Conservation (phyloP, 2,329 filamentous ascomycete species). For the Botryosphaeria dothidea region DNA sequence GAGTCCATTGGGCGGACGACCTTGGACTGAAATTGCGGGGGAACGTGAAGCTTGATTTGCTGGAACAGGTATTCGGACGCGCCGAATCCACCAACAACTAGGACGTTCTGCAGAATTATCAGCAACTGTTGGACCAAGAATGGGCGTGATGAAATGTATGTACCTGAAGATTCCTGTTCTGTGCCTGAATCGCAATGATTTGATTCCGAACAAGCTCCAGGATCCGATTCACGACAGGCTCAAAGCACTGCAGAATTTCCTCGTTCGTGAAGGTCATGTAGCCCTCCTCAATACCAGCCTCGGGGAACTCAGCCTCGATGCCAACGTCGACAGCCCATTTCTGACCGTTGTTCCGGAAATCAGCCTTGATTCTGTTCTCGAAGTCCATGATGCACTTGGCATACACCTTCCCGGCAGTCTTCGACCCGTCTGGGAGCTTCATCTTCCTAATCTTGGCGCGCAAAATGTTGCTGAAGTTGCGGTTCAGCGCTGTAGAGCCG, state of each 20-base stretch:
- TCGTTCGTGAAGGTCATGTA: conserved; percentile 99
- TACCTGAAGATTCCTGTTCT: conserved; percentile 86
- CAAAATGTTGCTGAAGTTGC: conserved; percentile 97
- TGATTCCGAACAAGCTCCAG: conserved; percentile 95
- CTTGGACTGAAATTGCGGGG: conserved; percentile 97
- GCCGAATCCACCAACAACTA: conserved; percentile 97
- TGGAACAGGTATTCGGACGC: conserved; percentile 99
- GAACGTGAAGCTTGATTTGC: conserved; percentile 98
- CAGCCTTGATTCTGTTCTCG: conserved; percentile 98
- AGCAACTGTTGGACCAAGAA: neutral
- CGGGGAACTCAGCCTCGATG: conserved; percentile 96
- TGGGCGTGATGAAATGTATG: conserved; percentile 24
- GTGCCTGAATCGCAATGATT: conserved; percentile 97
- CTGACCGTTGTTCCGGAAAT: conserved; percentile 98
- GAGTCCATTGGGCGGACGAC: conserved; percentile 99
- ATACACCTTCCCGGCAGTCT: conserved; percentile 96
- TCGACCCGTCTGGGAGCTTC: conserved; percentile 96
- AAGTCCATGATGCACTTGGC: conserved; percentile 99
- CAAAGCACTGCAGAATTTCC: conserved; percentile 98
- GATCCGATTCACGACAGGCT: conserved; percentile 96
- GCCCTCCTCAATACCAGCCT: conserved; percentile 96
- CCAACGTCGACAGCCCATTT: conserved; percentile 99
- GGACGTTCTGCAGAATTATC: conserved; percentile 66
- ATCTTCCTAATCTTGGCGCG: conserved; percentile 98
- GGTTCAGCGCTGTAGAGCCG: conserved; percentile 95